Evolutionary conservation across 352 stramenopile genomes (phyloP).

Genomic region (Globisporangium sylvaticum): DNA sequence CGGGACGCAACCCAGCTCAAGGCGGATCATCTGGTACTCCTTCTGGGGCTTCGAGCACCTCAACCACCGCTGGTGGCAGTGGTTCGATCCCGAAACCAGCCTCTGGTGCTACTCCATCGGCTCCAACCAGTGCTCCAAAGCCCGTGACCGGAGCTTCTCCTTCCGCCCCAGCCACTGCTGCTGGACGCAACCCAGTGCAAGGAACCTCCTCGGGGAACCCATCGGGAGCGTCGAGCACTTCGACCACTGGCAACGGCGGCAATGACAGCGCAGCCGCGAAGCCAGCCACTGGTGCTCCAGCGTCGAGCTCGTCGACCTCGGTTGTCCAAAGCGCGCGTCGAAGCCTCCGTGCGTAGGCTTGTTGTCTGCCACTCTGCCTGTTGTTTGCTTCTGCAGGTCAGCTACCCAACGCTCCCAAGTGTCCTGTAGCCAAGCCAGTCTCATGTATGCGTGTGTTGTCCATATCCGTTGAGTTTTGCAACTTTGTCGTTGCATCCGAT

Average conservation of each 20-base stretch:
- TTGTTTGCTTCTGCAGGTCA: not conserved
- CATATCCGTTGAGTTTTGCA: not conserved
- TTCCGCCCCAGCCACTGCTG: not conserved
- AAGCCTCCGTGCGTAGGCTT: not conserved
- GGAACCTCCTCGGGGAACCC: not conserved
- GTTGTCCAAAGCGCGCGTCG: not conserved
- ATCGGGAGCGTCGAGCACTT: not conserved
- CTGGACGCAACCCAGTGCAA: not conserved
- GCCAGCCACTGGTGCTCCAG: not conserved
- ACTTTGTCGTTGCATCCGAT: not conserved
- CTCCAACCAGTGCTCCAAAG: not conserved
- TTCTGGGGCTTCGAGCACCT: not conserved
- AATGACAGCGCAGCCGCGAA: not conserved
- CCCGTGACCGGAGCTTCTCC: not conserved
- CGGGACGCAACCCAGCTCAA: not conserved
- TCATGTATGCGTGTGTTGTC: not conserved
- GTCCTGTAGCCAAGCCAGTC: not conserved
- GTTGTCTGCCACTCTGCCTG: not conserved
- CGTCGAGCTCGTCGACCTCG: not conserved
- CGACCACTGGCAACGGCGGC: not conserved
- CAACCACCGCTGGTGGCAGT: not conserved
- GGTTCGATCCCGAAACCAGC: not conserved
- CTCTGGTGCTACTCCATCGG: not conserved
- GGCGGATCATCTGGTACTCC: not conserved
- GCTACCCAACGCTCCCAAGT: not conserved